Evolutionary conservation across 352 stramenopile genomes (phyloP).

Genomic region (Pilasporangium apinafurcum): DNA sequence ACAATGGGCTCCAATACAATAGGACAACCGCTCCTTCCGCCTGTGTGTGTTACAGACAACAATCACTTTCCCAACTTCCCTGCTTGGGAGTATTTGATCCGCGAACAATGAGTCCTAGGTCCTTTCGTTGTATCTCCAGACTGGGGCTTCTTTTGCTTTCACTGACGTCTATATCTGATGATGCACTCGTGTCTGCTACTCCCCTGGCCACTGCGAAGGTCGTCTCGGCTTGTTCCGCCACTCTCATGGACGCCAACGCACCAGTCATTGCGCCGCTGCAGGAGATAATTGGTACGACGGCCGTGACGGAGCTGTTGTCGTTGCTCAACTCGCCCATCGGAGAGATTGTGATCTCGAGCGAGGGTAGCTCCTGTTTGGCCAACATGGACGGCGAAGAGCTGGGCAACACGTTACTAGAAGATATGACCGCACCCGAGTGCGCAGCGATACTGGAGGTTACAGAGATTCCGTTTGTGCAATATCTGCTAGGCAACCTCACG

Average conservation of each 20-base stretch:
- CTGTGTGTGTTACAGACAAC: too few species aligned
- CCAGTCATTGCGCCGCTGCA: conserved; percentile 16
- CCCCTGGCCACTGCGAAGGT: conserved; percentile 8
- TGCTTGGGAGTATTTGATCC: too few species aligned
- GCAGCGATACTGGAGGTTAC: conserved; percentile 19
- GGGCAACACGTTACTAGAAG: conserved; percentile 22
- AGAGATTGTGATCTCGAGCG: conserved; percentile 29
- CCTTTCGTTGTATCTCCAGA: too few species aligned
- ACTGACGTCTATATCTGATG: too few species aligned
- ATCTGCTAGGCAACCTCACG: conserved; percentile 30
- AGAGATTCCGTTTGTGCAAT: conserved; percentile 34
- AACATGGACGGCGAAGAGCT: conserved; percentile 54
- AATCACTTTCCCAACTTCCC: too few species aligned
- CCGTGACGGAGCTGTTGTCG: conserved; percentile 8
- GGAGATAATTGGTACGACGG: conserved; percentile 5
- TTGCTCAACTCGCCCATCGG: conserved; percentile 22
- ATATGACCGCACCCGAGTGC: conserved; percentile 28
- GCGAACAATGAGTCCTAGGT: too few species aligned
- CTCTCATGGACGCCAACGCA: conserved; percentile 12
- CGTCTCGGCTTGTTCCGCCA: conserved; percentile 11
- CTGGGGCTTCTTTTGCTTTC: too few species aligned
- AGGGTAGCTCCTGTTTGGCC: conserved; percentile 44
- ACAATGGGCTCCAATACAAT: too few species aligned
- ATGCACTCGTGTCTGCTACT: too few species aligned
- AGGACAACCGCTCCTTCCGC: too few species aligned